phyloP scores from a whole-genome alignment of 176 grass and related monocot genomes.

The Cenchrus fungigraminus region DNA sequence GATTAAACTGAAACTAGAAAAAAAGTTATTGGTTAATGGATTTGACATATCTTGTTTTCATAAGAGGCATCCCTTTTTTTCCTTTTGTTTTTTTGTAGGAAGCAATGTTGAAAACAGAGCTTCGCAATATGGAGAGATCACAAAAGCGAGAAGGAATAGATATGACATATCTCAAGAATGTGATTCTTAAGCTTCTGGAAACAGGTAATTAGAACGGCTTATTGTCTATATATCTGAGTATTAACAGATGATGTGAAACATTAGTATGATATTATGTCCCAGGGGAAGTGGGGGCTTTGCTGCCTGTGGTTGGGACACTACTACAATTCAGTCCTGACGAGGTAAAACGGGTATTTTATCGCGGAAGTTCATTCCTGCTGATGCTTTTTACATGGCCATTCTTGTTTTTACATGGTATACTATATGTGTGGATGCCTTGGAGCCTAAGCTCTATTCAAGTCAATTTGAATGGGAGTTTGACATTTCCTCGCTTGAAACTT shows the following conservation, averaged over 20 bases:
- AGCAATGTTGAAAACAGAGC: conserved; percentile 85
- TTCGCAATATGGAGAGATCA: conserved; percentile 96
- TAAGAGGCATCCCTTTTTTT: conserved; percentile 26
- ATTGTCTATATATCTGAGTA: not conserved
- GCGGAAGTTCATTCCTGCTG: not conserved
- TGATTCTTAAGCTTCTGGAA: conserved; percentile 98
- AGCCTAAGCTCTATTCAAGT: not conserved
- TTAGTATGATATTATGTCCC: conserved; percentile 41
- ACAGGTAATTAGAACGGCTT: conserved; percentile 61
- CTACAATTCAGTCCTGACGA: conserved; percentile 98
- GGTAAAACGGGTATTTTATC: conserved; percentile 49
- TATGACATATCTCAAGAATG: conserved; percentile 98
- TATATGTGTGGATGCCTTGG: not conserved
- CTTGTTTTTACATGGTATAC: conserved; percentile 8
- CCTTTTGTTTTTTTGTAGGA: conserved; percentile 63
- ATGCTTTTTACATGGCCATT: not conserved
- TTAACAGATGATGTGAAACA: conserved; percentile 29
- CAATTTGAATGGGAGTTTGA: conserved; percentile 10
- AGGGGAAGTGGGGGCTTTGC: conserved; percentile 91
- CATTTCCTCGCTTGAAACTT: conserved; percentile 34
- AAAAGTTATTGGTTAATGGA: not conserved
- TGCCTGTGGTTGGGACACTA: conserved; percentile 90
- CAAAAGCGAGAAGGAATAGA: conserved; percentile 98
- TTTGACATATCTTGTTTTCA: conserved; percentile 12
- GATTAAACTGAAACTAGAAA: conserved; percentile 29